phyloP scores from a whole-genome alignment of 73 alveolate genomes.

The Symbiodinium natans region DNA sequence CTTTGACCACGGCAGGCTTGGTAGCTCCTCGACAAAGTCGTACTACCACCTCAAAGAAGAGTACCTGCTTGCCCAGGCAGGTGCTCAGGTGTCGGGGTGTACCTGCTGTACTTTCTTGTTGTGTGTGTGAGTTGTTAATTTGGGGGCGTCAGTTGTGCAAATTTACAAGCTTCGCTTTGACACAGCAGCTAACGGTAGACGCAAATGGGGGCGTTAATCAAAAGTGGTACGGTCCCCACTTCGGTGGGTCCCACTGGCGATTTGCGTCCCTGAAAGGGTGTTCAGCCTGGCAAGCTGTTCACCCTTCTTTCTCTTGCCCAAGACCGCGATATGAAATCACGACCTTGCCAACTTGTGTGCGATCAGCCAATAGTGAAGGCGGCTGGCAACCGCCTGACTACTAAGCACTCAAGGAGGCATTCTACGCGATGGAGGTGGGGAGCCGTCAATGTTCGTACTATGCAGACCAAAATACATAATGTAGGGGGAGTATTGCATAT shows the following conservation, averaged over 20 bases:
- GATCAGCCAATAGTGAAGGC: constrained; percentile 33
- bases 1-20: no score
- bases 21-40: no score
- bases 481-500: not conserved
- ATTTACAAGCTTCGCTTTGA: not conserved
- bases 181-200: constrained; percentile 31
- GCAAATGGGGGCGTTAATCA: not conserved
- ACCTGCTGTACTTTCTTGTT: not conserved
- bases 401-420: not conserved
- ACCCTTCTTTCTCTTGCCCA: not conserved
- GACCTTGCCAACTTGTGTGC: not conserved
- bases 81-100: not conserved
- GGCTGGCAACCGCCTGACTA: not conserved
- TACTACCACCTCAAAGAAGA: not conserved
- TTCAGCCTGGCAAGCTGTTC: constrained; percentile 39
- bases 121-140: no score
- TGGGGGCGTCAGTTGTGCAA: not conserved
- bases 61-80: not conserved
- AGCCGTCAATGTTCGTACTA: not conserved
- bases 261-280: no score
- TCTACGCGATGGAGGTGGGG: not conserved
- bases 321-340: not conserved
- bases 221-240: not conserved
- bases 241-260: not conserved
- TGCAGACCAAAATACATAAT: not conserved